These are phyloP conservation scores for Handroanthus guayacan DNA, from an alignment of 257 asterid species.

Conservation along the genomic window DNA sequence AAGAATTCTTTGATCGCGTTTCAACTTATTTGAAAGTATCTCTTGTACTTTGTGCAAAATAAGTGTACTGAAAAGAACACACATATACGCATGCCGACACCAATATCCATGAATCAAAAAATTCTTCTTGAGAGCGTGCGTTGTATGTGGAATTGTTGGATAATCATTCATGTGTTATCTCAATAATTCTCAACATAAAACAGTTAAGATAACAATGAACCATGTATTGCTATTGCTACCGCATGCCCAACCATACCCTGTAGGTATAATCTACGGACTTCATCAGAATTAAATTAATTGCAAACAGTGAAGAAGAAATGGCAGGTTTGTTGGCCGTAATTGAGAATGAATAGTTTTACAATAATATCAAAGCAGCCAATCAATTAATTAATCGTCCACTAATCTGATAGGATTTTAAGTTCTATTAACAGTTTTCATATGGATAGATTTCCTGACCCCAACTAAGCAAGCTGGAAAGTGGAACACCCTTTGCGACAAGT, in stretches of 20 bases:
- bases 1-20: not conserved
- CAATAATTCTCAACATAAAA: no score
- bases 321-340: no score
- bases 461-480: not conserved
- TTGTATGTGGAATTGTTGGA: no score
- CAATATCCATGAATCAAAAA: no score
- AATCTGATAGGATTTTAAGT: not conserved
- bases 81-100: no score
- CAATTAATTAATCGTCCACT: not conserved
- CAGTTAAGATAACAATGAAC: not conserved
- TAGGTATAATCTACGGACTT: not conserved
- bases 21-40: slow-evolving; percentile 13
- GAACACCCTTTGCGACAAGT: slow-evolving; percentile 15
- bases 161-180: no score
- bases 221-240: not conserved
- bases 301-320: no score
- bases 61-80: not conserved
- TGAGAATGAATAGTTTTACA: no score
- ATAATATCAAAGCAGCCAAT: no score
- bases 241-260: not conserved
- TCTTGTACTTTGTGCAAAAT: not conserved
- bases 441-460: not conserved
- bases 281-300: not conserved
- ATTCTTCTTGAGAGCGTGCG: no score
- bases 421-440: slow-evolving; percentile 5